Evolutionary conservation across 2,329 filamentous ascomycete species (phyloP), one percentile per base, ranked within the genome.

Genomic region (Nigrospora sphaerica): DNA sequence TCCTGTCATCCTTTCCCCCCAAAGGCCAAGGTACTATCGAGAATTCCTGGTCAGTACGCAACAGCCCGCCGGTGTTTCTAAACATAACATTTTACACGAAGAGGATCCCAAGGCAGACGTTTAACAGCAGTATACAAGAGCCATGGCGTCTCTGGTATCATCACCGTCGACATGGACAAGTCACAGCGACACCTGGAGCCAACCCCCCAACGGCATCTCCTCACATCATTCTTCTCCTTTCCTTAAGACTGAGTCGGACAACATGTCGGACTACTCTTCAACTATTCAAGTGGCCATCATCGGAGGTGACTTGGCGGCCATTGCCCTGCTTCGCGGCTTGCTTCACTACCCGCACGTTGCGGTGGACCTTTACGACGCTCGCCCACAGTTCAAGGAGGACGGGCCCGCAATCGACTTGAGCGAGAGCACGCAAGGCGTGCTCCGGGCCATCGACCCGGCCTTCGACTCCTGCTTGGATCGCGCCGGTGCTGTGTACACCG

Each of bases 271-370:
- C 17, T 39, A 49, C 3, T 46, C 54, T 28, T 57, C 55, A 13
- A 55, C 54, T 18, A 58, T 61, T 28, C 54, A 56, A 28, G 52
- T 63, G 23, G 61, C 60, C 35, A 60, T 63, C 32, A 46, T 63
- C 32, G 61, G 61, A 32, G 59, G 60, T 14, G 55, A 57, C 0
- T 39, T 63, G 14, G 53, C 53, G 11, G 55, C 54, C 11, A 56
- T 55, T 4, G 46, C 48, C 28, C 40, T 62, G 6, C 44, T 62
- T 3, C 52, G 57, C 13, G 61, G 60, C 3, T 55, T 63, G 11
- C 35, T 62, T 4, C 49, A 55, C 17, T 51, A 61, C 45, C 54
- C 56, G 33, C 60, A 62, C 41, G 54, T 63, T 12, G 49, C 51
- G 12, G 59, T 53, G 12, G 58, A 62, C 42, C 50, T 63, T 23